These are phyloP conservation scores for Trichopus zeylanicus DNA, from an alignment of 116 monocot genomes.

Conservation along the genomic window DNA sequence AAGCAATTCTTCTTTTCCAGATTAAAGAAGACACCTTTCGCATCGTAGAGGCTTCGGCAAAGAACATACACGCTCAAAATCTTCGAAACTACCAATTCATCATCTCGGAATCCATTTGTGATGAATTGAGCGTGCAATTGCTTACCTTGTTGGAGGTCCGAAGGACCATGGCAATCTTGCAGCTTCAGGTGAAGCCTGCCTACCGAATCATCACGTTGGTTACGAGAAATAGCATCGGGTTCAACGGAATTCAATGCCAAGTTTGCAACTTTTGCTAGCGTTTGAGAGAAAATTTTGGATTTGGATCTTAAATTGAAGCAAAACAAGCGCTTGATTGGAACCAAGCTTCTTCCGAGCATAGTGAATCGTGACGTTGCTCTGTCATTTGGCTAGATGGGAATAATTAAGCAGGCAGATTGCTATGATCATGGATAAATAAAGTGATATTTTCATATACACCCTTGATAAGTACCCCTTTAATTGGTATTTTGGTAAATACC, in stretches of 20 bases:
- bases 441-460: too few relatives aligned
- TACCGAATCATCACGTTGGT: not conserved
- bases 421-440: too few relatives aligned
- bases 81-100: slow-evolving; percentile 28
- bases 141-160: slow-evolving; percentile 28
- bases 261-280: too few relatives aligned
- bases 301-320: too few relatives aligned
- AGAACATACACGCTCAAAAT: slow-evolving; percentile 68
- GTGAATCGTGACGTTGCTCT: too few relatives aligned
- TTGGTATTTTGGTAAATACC: too few relatives aligned
- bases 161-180: slow-evolving; percentile 18
- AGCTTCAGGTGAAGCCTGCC: slow-evolving; percentile 19
- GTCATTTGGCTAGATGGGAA: too few relatives aligned
- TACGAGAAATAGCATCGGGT: not conserved
- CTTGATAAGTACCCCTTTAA: too few relatives aligned
- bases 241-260: slow-evolving; percentile 8
- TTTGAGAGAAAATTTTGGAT: too few relatives aligned
- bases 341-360: too few relatives aligned
- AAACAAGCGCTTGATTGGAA: too few relatives aligned
- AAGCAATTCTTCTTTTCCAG: slow-evolving; percentile 19
- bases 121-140: slow-evolving; percentile 59
- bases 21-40: slow-evolving; percentile 43
- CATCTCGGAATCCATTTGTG: slow-evolving; percentile 15
- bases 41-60: slow-evolving; percentile 47
- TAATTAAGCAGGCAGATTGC: too few relatives aligned